Evolutionary conservation across 1,139 yeast genomes (phyloP).

Genomic region (Chernovozyma aurita): DNA sequence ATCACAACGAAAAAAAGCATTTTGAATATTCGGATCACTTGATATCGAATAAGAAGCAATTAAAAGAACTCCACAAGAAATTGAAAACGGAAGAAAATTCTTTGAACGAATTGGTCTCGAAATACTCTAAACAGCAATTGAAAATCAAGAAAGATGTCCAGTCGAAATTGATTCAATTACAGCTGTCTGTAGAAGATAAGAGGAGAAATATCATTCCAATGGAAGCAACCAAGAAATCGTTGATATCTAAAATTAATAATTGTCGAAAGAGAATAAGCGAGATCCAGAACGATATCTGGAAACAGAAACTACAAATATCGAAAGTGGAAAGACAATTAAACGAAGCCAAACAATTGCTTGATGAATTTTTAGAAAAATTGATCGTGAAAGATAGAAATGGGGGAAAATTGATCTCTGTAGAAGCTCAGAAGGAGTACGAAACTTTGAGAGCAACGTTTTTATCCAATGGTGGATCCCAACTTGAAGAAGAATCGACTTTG

Average conservation of each 20-base stretch:
- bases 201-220: conserved; percentile 53
- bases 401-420: conserved; percentile 31
- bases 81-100: conserved; percentile 21
- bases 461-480: conserved; percentile 52
- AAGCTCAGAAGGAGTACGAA: conserved; percentile 59
- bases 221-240: conserved; percentile 48
- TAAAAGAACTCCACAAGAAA: conserved; percentile 19
- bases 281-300: conserved; percentile 46
- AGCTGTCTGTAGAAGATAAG: conserved; percentile 38
- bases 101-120: conserved; percentile 31
- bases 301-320: conserved; percentile 45
- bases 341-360: conserved; percentile 41
- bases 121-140: conserved; percentile 45
- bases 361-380: conserved; percentile 35
- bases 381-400: conserved; percentile 16
- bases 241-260: conserved; percentile 42
- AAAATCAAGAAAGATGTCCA: conserved; percentile 34
- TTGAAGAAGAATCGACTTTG: conserved; percentile 48
- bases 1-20: conserved; percentile 55
- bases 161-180: conserved; percentile 33
- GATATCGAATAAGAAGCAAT: conserved; percentile 16
- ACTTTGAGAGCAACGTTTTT: conserved; percentile 53
- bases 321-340: conserved; percentile 45
- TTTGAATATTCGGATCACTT: conserved; percentile 21
- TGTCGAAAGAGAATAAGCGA: conserved; percentile 51